Evolutionary conservation across 2,329 filamentous ascomycete species (phyloP).

Genomic region (Chaetomium sp.): DNA sequence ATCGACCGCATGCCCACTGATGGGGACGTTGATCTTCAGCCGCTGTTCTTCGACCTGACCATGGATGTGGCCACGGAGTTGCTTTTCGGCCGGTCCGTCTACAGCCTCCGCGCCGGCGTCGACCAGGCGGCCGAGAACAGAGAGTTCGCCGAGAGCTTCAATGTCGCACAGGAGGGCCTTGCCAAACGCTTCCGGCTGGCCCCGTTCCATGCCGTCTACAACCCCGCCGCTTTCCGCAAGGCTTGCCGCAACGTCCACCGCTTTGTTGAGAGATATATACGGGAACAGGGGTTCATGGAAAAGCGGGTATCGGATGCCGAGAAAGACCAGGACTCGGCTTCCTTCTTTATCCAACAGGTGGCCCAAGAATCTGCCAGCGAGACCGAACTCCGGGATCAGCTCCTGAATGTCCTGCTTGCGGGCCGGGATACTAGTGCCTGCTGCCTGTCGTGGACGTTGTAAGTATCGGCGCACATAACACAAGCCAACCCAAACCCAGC

Average conservation of each 20-base stretch:
- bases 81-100: conserved; percentile 54
- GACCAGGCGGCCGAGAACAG: conserved; percentile 29
- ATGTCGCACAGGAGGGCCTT: conserved; percentile 40
- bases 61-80: conserved; percentile 60
- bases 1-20: conserved; percentile 31
- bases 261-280: conserved; percentile 32
- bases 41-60: conserved; percentile 58
- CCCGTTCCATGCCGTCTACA: conserved; percentile 35
- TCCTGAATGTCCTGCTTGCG: conserved; percentile 34
- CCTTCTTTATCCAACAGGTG: conserved; percentile 21
- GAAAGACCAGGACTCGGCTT: conserved; percentile 2
- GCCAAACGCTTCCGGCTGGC: conserved; percentile 38
- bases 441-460: conserved; percentile 36
- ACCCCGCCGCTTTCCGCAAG: conserved; percentile 36
- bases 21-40: conserved; percentile 46
- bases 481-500: neutral
- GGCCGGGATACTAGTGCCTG: conserved; percentile 36
- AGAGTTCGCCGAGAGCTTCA: conserved; percentile 39
- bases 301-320: neutral
- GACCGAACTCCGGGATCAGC: conserved; percentile 32
- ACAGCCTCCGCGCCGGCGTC: conserved; percentile 32
- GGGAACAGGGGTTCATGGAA: conserved; percentile 22
- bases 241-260: conserved; percentile 32
- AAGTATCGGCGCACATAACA: neutral
- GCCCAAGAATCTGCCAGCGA: conserved; percentile 21